Conservation (phyloP, 2,329 filamentous ascomycete species). For the Endoconidiophora laricicola region DNA sequence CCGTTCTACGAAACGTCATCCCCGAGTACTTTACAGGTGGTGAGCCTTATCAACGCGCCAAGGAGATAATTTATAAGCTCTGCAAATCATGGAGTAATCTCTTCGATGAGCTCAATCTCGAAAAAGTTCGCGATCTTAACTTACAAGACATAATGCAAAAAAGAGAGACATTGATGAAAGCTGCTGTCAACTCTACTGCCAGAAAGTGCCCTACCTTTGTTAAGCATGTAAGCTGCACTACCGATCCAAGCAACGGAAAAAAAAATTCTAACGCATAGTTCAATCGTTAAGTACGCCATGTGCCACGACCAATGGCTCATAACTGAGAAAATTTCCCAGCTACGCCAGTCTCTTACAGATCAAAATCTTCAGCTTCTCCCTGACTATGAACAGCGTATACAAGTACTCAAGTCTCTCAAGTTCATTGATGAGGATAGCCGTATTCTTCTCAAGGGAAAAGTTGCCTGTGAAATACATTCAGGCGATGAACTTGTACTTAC, state of each 20-base stretch:
- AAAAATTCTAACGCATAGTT: neutral
- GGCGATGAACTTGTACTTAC: conserved; percentile 92
- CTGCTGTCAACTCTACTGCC: conserved; percentile 48
- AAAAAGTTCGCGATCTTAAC: conserved; percentile 64
- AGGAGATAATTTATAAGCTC: conserved; percentile 50
- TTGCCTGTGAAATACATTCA: conserved; percentile 95
- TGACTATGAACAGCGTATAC: conserved; percentile 89
- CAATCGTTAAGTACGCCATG: conserved; percentile 58
- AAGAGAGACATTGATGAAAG: conserved; percentile 44
- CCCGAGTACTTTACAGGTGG: conserved; percentile 41
- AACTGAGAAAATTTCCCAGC: conserved; percentile 75
- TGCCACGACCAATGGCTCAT: conserved; percentile 94
- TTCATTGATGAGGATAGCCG: conserved; percentile 80
- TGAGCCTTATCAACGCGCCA: conserved; percentile 35
- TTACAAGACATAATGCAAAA: conserved; percentile 66
- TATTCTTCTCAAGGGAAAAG: conserved; percentile 93
- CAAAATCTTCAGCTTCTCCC: conserved; percentile 91
- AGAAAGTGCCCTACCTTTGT: conserved; percentile 60
- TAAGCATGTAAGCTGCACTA: conserved; percentile 54
- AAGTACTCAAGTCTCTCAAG: conserved; percentile 75
- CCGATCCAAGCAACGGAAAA: neutral
- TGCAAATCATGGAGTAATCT: conserved; percentile 41
- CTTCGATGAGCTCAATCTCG: conserved; percentile 76
- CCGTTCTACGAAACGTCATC: conserved; percentile 39
- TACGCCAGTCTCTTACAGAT: conserved; percentile 82